phyloP scores from a whole-genome alignment of 805 yeast species.

The Barnettozyma californica region DNA sequence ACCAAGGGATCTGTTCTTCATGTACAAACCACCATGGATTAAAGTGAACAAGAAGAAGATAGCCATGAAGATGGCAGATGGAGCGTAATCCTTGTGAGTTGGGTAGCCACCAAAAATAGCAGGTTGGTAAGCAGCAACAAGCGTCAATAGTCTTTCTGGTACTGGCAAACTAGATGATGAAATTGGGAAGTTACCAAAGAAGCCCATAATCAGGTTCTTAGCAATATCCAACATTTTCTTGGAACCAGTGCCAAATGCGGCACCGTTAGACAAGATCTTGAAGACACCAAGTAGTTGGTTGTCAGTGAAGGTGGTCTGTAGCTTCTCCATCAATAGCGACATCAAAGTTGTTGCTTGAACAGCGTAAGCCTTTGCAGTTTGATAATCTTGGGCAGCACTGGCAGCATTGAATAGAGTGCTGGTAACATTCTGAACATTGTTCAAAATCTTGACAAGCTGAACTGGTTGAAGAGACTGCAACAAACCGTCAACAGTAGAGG shows the following conservation, averaged over 20 bases:
- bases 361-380: slow-evolving; percentile 4
- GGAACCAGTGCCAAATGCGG: slow-evolving; percentile 26
- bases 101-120: slow-evolving; percentile 66
- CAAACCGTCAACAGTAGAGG: slow-evolving; percentile 17
- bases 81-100: slow-evolving; percentile 44
- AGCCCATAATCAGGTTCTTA: slow-evolving; percentile 14
- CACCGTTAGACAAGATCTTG: slow-evolving; percentile 19
- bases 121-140: slow-evolving; percentile 33
- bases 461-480: slow-evolving; percentile 16
- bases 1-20: slow-evolving; percentile 44
- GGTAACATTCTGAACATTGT: slow-evolving; percentile 20
- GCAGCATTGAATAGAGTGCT: slow-evolving; percentile 18
- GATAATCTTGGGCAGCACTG: slow-evolving; percentile 7
- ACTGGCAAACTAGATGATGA: slow-evolving; percentile 5
- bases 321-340: slow-evolving; percentile 12
- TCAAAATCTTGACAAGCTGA: slow-evolving; percentile 17
- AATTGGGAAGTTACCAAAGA: slow-evolving; percentile 12
- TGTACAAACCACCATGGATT: slow-evolving; percentile 41
- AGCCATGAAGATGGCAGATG: slow-evolving; percentile 52
- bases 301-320: slow-evolving; percentile 19
- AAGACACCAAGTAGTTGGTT: slow-evolving; percentile 23
- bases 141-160: slow-evolving; percentile 14
- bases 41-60: slow-evolving; percentile 44
- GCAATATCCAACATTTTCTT: slow-evolving; percentile 18
- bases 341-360: slow-evolving; percentile 16